Conservation (phyloP, 371 early-diverging fungal species). For the Circinella umbellata region DNA sequence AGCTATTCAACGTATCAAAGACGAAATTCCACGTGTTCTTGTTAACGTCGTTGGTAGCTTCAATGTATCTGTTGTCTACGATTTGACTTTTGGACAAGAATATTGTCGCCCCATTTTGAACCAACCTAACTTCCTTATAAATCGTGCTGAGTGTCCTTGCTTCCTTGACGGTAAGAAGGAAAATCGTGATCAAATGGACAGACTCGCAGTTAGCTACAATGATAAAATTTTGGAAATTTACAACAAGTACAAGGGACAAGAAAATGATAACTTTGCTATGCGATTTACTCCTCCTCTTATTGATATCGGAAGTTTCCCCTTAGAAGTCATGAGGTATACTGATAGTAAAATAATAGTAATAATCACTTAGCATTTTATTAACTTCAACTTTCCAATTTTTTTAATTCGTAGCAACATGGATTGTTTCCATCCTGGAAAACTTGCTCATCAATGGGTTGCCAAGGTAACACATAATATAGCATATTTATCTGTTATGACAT, state of each 20-base stretch:
- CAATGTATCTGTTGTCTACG: constrained; percentile 20
- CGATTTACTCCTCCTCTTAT: constrained; percentile 11
- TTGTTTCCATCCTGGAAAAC: constrained; percentile 23
- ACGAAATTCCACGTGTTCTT: constrained; percentile 14
- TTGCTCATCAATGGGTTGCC: constrained; percentile 24
- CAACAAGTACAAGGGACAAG: constrained; percentile 15
- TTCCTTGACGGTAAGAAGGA: constrained; percentile 10
- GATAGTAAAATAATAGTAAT: background rate
- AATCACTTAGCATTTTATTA: background rate
- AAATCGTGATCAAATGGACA: constrained; percentile 7
- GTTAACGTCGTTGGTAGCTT: constrained; percentile 23
- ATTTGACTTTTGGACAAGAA: constrained; percentile 13
- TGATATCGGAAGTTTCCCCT: constrained; percentile 15
- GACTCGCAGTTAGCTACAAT: constrained; percentile 16
- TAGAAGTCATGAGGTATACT: constrained; percentile 16
- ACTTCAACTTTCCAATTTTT: background rate
- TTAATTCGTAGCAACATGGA: constrained; percentile 17
- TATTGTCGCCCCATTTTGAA: constrained; percentile 15
- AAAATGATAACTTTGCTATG: constrained; percentile 16
- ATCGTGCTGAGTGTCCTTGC: constrained; percentile 21
- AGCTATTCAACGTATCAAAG: constrained; percentile 17
- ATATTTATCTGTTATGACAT: no score
- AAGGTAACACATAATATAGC: constrained; percentile 12
- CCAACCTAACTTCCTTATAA: constrained; percentile 7
- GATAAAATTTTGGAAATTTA: constrained; percentile 6